Evolutionary conservation across 495 filamentous ascomycete species (phyloP).

Genomic region (Lentithecium fluviatile): DNA sequence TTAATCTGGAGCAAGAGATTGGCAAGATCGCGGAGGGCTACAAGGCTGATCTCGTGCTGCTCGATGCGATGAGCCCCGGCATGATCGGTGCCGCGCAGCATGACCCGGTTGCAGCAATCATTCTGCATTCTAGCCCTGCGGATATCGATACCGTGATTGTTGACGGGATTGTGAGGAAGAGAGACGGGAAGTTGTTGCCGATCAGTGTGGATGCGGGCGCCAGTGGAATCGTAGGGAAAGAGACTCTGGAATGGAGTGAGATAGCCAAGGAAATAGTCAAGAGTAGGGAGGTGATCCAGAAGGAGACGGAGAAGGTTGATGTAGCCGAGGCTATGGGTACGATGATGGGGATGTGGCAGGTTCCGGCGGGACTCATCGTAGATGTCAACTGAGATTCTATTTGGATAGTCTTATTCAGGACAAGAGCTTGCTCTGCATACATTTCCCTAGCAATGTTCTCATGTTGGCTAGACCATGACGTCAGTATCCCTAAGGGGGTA

Average conservation of each 20-base stretch:
- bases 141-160: conserved; percentile 54
- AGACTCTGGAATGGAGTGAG: conserved; percentile 37
- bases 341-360: conserved; percentile 29
- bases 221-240: conserved; percentile 22
- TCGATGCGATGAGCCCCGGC: conserved; percentile 45
- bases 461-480: too few species aligned
- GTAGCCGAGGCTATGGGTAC: conserved; percentile 15
- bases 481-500: too few species aligned
- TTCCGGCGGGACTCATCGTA: too few species aligned
- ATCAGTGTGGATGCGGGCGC: conserved; percentile 33
- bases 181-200: conserved; percentile 36
- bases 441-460: too few species aligned
- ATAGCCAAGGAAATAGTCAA: conserved; percentile 34
- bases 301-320: conserved; percentile 34
- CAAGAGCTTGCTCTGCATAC: too few species aligned
- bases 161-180: conserved; percentile 48
- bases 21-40: conserved; percentile 51
- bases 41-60: conserved; percentile 50
- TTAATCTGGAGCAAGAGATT: conserved; percentile 45
- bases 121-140: conserved; percentile 47
- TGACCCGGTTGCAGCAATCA: conserved; percentile 49
- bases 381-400: too few species aligned
- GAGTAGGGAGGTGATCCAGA: conserved; percentile 35
- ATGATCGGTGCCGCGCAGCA: conserved; percentile 49
- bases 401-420: too few species aligned